phyloP scores from a whole-genome alignment of 2,329 filamentous ascomycete species.

The Curvularia spicifera region DNA sequence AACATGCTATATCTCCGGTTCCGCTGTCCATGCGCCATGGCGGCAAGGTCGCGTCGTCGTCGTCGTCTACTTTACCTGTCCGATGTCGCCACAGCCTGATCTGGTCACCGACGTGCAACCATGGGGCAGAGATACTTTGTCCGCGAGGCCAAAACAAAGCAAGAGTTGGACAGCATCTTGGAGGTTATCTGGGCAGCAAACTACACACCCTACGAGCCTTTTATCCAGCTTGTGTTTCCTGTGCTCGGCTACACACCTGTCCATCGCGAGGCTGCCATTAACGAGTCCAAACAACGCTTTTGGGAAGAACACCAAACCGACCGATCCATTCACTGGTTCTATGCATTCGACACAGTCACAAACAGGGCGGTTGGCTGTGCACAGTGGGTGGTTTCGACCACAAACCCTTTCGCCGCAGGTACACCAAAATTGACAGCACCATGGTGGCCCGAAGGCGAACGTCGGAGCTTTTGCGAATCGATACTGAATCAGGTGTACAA shows the following conservation, averaged over 20 bases:
- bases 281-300: constrained; percentile 41
- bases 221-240: constrained; percentile 45
- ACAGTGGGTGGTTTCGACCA: constrained; percentile 40
- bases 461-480: constrained; percentile 41
- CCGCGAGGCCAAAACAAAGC: constrained; percentile 32
- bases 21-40: constrained; percentile 30
- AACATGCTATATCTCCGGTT: constrained; percentile 33
- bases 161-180: constrained; percentile 42
- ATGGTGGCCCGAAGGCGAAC: constrained; percentile 47
- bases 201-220: constrained; percentile 45
- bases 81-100: constrained; percentile 32
- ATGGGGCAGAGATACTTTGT: constrained; percentile 35
- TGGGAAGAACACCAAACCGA: constrained; percentile 38
- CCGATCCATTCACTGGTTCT: constrained; percentile 44
- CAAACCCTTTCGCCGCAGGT: constrained; percentile 43
- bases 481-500: constrained; percentile 45
- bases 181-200: constrained; percentile 47
- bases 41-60: constrained; percentile 20
- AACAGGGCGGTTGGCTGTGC: constrained; percentile 36
- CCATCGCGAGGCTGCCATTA: constrained; percentile 35
- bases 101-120: constrained; percentile 19
- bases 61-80: constrained; percentile 23
- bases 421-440: constrained; percentile 35
- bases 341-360: constrained; percentile 34
- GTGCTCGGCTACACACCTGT: constrained; percentile 37